Evolutionary conservation across 306 rosid species (phyloP).

Genomic region (Hylodesmum podocarpum): DNA sequence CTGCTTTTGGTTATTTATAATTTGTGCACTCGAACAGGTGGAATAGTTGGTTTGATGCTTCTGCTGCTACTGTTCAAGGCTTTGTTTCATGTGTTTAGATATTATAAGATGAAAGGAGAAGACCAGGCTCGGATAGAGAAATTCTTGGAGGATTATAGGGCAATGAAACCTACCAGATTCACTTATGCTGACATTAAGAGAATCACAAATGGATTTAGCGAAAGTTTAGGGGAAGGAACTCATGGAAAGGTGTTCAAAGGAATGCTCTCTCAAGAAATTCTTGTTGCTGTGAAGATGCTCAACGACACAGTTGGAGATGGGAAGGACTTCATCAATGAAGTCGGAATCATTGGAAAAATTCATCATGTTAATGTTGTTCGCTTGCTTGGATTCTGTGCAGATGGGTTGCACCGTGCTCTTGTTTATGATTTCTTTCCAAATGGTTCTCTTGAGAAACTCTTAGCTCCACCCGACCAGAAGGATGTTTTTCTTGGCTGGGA

Average conservation of each 20-base stretch:
- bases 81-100: neutral
- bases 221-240: constrained; percentile 7
- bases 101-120: neutral
- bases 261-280: neutral
- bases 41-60: neutral
- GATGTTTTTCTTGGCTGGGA: constrained; percentile 27
- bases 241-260: constrained; percentile 33
- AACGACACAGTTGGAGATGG: constrained; percentile 14
- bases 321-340: constrained; percentile 24
- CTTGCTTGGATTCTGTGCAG: neutral
- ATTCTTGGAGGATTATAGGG: constrained; percentile 32
- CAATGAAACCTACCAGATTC: constrained; percentile 34
- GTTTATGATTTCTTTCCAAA: neutral
- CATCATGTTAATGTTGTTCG: neutral
- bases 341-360: neutral
- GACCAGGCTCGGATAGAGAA: constrained; percentile 24
- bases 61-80: neutral
- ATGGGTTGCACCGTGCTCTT: neutral
- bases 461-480: neutral
- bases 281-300: constrained; percentile 22
- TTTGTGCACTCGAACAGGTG: neutral
- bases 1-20: neutral
- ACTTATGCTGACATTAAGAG: constrained; percentile 36
- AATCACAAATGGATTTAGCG: constrained; percentile 27
- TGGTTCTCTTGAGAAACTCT: constrained; percentile 29